Evolutionary conservation across 2,329 filamentous ascomycete genomes (phyloP), one percentile per base, ranked within the genome.

Genomic region (Diaporthe caulivora): DNA sequence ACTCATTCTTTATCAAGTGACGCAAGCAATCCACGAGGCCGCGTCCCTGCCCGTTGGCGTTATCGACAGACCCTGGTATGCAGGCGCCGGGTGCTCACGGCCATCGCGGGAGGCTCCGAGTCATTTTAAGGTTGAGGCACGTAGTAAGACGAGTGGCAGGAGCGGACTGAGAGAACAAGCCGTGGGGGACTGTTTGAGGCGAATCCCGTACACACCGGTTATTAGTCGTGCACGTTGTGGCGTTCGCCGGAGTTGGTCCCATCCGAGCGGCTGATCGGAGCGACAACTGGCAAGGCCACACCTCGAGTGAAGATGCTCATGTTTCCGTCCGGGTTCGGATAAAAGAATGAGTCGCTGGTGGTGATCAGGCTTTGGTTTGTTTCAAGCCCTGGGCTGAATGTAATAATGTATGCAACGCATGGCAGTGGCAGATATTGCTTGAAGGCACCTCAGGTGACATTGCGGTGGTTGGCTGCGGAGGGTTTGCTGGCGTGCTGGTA

Each of bases 301-400:
- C n/a, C n/a, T n/a, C n/a, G n/a, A n/a, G n/a, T n/a, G n/a, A n/a
- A n/a, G n/a, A n/a, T n/a, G n/a, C n/a, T n/a, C n/a, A n/a, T n/a
- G n/a, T n/a, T n/a, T n/a, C n/a, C n/a, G n/a, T n/a, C n/a, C n/a
- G n/a, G n/a, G n/a, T n/a, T n/a, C n/a, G n/a, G n/a, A n/a, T n/a
- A n/a, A n/a, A n/a, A n/a, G 60, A 18, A 42, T 21, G 42, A 64
- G 42, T 64, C 55, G 60, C n/a, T 64, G 29, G 29, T 37, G 17
- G 8, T n/a, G 40, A 64, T n/a, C 42, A 13, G n/a, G 26, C 40
- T 49, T 10, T 26, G 24, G 31, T 57, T 57, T 3, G 60, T 64
- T 44, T 47, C 60, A 64, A 42, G 60, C 60, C 42, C 60, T 18
- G 60, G 42, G 42, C 42, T 47, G 42, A 17, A 49, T 15, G 60